phyloP scores from a whole-genome alignment of 257 asterid genomes.

The Fraxinus cuspidata region DNA sequence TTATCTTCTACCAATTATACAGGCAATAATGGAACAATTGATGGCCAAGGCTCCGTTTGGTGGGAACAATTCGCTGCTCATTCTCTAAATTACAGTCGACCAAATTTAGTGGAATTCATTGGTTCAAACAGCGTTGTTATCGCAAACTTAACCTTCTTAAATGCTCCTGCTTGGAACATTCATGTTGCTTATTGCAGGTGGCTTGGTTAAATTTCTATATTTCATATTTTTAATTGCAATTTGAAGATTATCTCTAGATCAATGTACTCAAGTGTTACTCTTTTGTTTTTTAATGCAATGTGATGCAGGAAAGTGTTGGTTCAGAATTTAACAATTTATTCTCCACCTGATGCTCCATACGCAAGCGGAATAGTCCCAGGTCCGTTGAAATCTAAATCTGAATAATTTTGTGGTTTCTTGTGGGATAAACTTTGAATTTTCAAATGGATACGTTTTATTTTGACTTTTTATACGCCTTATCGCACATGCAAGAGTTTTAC shows the following conservation, averaged over 20 bases:
- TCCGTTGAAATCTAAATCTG: conserved; percentile 33
- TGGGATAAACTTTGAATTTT: background rate
- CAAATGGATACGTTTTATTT: background rate
- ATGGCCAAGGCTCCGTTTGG: conserved; percentile 95
- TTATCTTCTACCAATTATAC: conserved; percentile 11
- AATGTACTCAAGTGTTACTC: background rate
- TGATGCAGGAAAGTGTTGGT: conserved; percentile 79
- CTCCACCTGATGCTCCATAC: conserved; percentile 81
- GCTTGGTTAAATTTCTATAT: too few relatives aligned
- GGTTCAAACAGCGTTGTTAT: conserved; percentile 56
- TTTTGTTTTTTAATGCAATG: background rate
- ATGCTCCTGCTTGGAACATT: too few relatives aligned
- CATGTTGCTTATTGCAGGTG: too few relatives aligned
- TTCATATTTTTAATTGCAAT: background rate
- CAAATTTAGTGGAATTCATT: conserved; percentile 74
- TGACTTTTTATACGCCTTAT: background rate
- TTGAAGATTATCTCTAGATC: background rate
- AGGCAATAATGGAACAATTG: conserved; percentile 95
- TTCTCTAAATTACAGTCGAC: conserved; percentile 82
- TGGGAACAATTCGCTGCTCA: conserved; percentile 64
- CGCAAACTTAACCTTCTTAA: conserved; percentile 48
- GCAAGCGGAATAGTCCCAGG: conserved; percentile 94
- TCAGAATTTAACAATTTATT: conserved; percentile 73
- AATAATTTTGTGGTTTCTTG: background rate
- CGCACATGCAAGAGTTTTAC: too few relatives aligned